Evolutionary conservation across 2,329 filamentous ascomycete species (phyloP), one percentile per base, ranked within the genome.

Genomic region (Clathrospora elynae): DNA sequence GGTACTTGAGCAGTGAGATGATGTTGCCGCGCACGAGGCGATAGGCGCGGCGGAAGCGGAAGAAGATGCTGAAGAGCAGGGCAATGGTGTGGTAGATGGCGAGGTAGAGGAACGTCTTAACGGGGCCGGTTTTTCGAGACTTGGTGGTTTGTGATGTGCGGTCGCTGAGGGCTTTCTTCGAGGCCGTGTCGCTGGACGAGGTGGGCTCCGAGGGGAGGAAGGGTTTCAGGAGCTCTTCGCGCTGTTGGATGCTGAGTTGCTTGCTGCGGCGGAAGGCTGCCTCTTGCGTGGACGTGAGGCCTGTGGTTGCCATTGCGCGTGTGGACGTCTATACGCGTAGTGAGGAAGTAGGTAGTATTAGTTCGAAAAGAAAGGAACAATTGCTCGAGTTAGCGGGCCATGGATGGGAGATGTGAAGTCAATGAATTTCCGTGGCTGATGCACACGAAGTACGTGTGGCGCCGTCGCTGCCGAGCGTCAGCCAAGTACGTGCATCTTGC

Each of bases 1-100:
- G 95, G 74, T 99, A 93, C 70, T 92, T 91, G 40, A 95, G 78
- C 49, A 97, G 81, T 7, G 89, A 88, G 38, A 90, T 82, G 52
- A 92, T 75, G 46, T 88, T 85, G 67, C 93, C 87, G 56, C 84
- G 77, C 35, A 95, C 79, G 6, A 86, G 82, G 68, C 92, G 86
- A 73, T 90, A 93, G 41, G 84, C 82, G 65, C 90, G 85, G 44
- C 91, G 85, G 45, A 89, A 73, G 51, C 90, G 87, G 55, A 96
- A 86, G 69, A 93, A 95, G 53, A 97, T 75, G 5, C 89, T 92
- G 73, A 96, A 97, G 55, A 96, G 68, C 50, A 86, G 80, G 63
- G 96, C 90, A 55, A 92, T 76, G 42, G 88, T 61, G 47, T 80
- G 78, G 70, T 86, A 90, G 46, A 89, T 67, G 26, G 89, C 67